phyloP scores from a whole-genome alignment of 108 stramenopile species.

The Nitzschia palea region DNA sequence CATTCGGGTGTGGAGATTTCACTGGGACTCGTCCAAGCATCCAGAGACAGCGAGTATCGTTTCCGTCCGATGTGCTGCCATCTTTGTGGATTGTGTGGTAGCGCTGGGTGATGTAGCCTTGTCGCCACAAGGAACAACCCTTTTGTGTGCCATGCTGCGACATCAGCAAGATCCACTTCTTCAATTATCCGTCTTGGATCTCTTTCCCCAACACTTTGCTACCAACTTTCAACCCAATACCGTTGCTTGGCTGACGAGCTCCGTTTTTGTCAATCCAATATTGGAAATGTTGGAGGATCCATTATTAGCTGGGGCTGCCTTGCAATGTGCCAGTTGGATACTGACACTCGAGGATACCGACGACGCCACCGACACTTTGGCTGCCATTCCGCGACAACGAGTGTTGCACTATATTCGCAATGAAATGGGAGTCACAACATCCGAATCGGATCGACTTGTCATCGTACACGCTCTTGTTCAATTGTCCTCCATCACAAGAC shows the following conservation, averaged over 20 bases:
- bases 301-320: constrained; percentile 14
- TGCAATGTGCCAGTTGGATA: constrained; percentile 19
- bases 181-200: constrained; percentile 27
- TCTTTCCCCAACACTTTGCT: constrained; percentile 23
- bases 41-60: background rate
- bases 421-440: background rate
- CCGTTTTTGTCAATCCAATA: constrained; percentile 1
- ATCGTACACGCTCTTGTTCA: constrained; percentile 15
- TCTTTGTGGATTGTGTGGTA: background rate
- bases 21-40: background rate
- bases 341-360: background rate
- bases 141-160: constrained; percentile 13
- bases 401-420: constrained; percentile 15
- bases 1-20: background rate
- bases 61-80: constrained; percentile 24
- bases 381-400: background rate
- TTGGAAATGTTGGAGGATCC: constrained; percentile 24
- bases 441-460: constrained; percentile 23
- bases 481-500: background rate
- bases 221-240: background rate
- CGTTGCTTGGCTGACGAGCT: constrained; percentile 6
- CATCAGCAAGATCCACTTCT: constrained; percentile 20
- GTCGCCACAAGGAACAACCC: background rate
- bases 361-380: background rate
- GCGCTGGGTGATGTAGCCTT: constrained; percentile 1